phyloP scores from a whole-genome alignment of 2,329 filamentous ascomycete species.

The Sarocladiaceae sp. region DNA sequence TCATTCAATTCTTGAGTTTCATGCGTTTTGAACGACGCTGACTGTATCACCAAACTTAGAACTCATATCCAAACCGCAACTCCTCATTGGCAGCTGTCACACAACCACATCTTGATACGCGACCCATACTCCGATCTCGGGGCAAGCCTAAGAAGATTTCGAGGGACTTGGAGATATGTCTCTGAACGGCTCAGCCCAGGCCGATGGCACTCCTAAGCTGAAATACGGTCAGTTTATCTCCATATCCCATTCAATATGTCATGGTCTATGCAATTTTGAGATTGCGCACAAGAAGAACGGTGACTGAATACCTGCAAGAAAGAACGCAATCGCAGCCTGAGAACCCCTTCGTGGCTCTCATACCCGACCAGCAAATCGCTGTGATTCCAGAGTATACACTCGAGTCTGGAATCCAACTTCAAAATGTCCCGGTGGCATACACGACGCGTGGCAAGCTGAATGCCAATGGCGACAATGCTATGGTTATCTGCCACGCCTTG shows the following conservation, averaged over 20 bases:
- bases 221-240: constrained; percentile 18
- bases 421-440: constrained; percentile 70
- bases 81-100: too few species aligned
- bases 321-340: constrained; percentile 70
- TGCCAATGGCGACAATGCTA: constrained; percentile 57
- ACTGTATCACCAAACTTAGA: too few species aligned
- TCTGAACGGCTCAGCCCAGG: not conserved
- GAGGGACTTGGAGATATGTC: not conserved
- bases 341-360: constrained; percentile 84
- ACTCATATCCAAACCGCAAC: too few species aligned
- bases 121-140: constrained; percentile 7
- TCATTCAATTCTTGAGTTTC: not conserved
- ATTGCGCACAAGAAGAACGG: constrained; percentile 29
- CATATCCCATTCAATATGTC: constrained; percentile 11
- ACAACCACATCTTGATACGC: not conserved
- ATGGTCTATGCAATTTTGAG: constrained; percentile 10
- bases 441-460: constrained; percentile 61
- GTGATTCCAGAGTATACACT: constrained; percentile 86
- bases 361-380: constrained; percentile 83
- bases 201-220: not conserved
- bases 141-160: not conserved
- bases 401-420: constrained; percentile 81
- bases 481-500: constrained; percentile 79
- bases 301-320: constrained; percentile 64
- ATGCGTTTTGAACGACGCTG: too few species aligned